Percentiles rank a stretch among this genome's conserved stretches.
phyloP scores from a whole-genome alignment of 192 early-diverging fungal genomes.

The Umbelopsis vinacea region DNA sequence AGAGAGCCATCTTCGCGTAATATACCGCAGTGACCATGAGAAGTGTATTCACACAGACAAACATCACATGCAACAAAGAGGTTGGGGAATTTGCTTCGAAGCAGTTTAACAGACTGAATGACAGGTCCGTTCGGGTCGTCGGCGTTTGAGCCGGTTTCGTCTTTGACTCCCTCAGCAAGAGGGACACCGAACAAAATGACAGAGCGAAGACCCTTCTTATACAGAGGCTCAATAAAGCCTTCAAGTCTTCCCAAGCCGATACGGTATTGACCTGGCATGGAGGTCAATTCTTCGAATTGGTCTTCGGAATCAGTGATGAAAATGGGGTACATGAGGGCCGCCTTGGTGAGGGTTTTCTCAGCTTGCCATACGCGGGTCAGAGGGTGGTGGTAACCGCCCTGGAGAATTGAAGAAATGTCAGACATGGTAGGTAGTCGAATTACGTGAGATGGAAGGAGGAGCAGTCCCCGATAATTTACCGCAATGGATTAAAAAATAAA shows the following conservation, averaged over 20 bases:
- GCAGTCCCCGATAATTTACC: background rate
- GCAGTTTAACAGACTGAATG: constrained; percentile 78
- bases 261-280: constrained; percentile 88
- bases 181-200: constrained; percentile 97
- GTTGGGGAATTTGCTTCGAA: constrained; percentile 77
- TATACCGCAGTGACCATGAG: constrained; percentile 95
- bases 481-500: background rate
- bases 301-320: constrained; percentile 88
- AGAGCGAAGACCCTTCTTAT: constrained; percentile 83
- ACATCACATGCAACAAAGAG: constrained; percentile 93
- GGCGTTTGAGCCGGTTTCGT: constrained; percentile 77
- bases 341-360: constrained; percentile 67
- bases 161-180: constrained; percentile 70
- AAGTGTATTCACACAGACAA: constrained; percentile 95
- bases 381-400: constrained; percentile 87
- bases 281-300: constrained; percentile 74
- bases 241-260: constrained; percentile 82
- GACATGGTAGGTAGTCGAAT: constrained; percentile 10
- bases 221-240: constrained; percentile 77
- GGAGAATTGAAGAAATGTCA: constrained; percentile 73
- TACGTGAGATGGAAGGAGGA: background rate
- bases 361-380: constrained; percentile 82
- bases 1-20: constrained; percentile 79
- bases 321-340: constrained; percentile 89
- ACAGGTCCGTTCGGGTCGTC: constrained; percentile 85